Percentiles rank a stretch among this genome's conserved stretches.
Conservation (phyloP, 257 asterid species). For the Gentiana macrophylla region DNA sequence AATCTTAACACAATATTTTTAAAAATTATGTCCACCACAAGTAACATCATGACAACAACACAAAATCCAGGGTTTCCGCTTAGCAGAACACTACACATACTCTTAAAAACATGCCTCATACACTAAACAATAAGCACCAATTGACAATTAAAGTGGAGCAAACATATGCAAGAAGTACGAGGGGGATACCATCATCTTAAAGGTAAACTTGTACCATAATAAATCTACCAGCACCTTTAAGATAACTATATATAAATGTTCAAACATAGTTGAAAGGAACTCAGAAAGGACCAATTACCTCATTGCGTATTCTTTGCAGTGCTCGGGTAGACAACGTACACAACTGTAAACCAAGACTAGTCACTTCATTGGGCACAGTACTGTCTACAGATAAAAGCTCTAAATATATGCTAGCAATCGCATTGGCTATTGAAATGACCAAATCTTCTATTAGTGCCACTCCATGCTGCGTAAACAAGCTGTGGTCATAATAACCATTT, state of each 20-base stretch:
- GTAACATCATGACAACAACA: too few relatives aligned
- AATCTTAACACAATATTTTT: too few relatives aligned
- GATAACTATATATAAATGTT: too few relatives aligned
- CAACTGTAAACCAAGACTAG: constrained; percentile 27
- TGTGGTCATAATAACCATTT: constrained; percentile 44
- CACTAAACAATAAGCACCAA: not conserved
- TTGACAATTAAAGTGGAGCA: too few relatives aligned
- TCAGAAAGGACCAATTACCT: constrained; percentile 17
- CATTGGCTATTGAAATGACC: constrained; percentile 80
- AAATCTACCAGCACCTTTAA: too few relatives aligned
- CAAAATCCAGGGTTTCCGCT: too few relatives aligned
- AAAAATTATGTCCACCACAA: too few relatives aligned
- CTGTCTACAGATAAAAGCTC: constrained; percentile 95
- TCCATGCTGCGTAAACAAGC: constrained; percentile 63
- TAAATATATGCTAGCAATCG: constrained; percentile 84
- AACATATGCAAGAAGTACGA: too few relatives aligned
- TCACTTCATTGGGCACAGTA: constrained; percentile 41
- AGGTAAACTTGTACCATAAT: too few relatives aligned
- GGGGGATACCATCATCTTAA: too few relatives aligned
- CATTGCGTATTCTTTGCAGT: constrained; percentile 44
- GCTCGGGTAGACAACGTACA: constrained; percentile 41
- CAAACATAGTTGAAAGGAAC: too few relatives aligned
- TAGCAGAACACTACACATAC: too few relatives aligned
- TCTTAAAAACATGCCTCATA: not conserved
- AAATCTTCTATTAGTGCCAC: constrained; percentile 76